These are phyloP conservation scores for Xylaria flabelliformis DNA, from an alignment of 495 filamentous ascomycete genomes.

Conservation along the genomic window DNA sequence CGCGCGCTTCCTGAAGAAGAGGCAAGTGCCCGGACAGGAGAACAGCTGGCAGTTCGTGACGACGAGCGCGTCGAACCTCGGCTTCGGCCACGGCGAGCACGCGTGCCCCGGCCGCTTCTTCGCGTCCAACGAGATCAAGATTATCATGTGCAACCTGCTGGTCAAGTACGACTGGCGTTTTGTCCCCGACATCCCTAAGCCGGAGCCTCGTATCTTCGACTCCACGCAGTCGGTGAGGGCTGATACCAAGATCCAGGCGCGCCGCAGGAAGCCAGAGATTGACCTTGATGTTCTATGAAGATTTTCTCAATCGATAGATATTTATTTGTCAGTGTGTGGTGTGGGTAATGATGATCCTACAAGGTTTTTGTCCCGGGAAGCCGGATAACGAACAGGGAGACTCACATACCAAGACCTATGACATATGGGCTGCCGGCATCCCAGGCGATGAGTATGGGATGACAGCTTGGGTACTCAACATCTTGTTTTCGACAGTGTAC, in stretches of 20 bases:
- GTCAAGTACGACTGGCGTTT: slow-evolving; percentile 56
- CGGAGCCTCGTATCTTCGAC: slow-evolving; percentile 36
- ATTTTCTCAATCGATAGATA: not conserved
- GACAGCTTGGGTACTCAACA: not conserved
- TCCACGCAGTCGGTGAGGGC: slow-evolving; percentile 26
- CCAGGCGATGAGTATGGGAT: not conserved
- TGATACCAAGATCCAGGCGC: slow-evolving; percentile 37
- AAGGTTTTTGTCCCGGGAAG: not conserved
- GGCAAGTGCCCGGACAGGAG: slow-evolving; percentile 52
- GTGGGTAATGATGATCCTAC: not conserved
- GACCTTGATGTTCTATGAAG: slow-evolving; percentile 34
- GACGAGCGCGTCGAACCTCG: slow-evolving; percentile 49
- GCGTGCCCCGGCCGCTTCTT: slow-evolving; percentile 62
- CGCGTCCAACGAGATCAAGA: slow-evolving; percentile 55
- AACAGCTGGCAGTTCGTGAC: slow-evolving; percentile 55
- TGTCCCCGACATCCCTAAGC: slow-evolving; percentile 40
- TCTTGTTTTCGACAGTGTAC: not conserved
- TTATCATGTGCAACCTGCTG: slow-evolving; percentile 50
- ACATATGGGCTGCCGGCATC: not conserved
- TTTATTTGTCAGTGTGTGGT: not conserved
- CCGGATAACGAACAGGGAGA: not conserved
- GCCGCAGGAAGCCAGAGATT: slow-evolving; percentile 37
- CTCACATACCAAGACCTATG: not conserved
- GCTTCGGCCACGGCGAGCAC: slow-evolving; percentile 59
- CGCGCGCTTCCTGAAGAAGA: slow-evolving; percentile 54